These are phyloP conservation scores for Selaginella moellendorffii DNA, from an alignment of 75 land plant genomes.

Conservation along the genomic window DNA sequence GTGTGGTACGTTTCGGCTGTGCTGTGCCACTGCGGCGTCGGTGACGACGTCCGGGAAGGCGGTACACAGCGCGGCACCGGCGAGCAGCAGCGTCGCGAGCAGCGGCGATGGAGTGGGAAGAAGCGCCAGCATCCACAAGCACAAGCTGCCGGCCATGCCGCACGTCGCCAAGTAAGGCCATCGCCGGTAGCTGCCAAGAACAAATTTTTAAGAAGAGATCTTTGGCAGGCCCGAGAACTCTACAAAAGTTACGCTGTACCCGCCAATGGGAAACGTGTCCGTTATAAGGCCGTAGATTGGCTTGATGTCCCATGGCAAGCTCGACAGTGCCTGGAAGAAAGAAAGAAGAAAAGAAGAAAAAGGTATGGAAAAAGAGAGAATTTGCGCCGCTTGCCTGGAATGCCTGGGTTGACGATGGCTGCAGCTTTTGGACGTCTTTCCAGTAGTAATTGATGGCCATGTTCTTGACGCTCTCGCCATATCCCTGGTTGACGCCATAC, in stretches of 20 bases:
- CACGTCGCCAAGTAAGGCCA: conserved; percentile 26
- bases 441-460: conserved; percentile 22
- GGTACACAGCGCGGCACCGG: conserved; percentile 16
- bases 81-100: conserved; percentile 17
- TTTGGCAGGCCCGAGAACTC: no score
- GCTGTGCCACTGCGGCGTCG: conserved; percentile 28
- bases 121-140: conserved; percentile 17
- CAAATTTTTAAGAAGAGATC: no score
- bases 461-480: conserved; percentile 17
- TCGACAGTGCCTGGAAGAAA: conserved; percentile 13
- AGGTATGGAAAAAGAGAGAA: background rate
- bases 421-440: conserved; percentile 24
- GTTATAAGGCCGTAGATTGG: conserved; percentile 23
- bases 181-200: conserved; percentile 14
- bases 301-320: conserved; percentile 25
- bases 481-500: conserved; percentile 24
- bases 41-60: conserved; percentile 27
- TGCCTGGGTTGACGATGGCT: conserved; percentile 19
- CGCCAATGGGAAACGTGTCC: conserved; percentile 26
- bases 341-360: background rate
- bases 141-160: conserved; percentile 15
- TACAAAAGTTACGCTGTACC: no score
- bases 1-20: conserved; percentile 17
- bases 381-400: conserved; percentile 11
- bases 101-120: conserved; percentile 13